Conservation (phyloP, 2,329 filamentous ascomycete species). For the Sarocladiaceae sp. region DNA sequence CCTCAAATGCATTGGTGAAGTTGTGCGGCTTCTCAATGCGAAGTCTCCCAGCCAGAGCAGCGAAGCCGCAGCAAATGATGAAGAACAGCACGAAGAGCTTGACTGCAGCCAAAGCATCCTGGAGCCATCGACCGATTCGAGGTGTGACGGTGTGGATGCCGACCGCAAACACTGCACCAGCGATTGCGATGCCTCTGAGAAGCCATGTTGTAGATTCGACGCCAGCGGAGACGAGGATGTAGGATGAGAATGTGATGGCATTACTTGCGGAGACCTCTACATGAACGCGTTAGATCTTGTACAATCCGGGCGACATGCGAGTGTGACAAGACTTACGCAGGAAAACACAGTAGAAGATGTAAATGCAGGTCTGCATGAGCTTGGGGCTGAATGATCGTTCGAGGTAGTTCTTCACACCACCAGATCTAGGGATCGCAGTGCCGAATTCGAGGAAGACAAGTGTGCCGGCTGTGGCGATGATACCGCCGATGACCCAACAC, state of each 20-base stretch:
- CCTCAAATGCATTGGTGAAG: conserved; percentile 2
- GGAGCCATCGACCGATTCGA: background rate
- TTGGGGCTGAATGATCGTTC: conserved; percentile 17
- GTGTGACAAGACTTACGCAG: conserved; percentile 11
- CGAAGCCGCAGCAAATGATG: conserved; percentile 7
- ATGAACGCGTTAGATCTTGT: background rate
- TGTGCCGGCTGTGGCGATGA: conserved; percentile 18
- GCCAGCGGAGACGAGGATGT: background rate
- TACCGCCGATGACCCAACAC: conserved; percentile 18
- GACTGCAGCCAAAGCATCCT: background rate
- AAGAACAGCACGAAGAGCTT: conserved; percentile 5
- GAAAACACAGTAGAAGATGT: conserved; percentile 19
- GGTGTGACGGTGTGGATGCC: background rate
- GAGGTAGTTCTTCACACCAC: conserved; percentile 21
- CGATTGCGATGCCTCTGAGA: background rate
- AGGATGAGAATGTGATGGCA: conserved; percentile 1
- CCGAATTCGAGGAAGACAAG: conserved; percentile 21
- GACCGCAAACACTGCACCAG: background rate
- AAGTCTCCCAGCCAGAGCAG: background rate
- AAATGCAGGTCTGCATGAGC: conserved; percentile 19
- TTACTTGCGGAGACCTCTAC: background rate
- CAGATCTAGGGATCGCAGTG: conserved; percentile 17
- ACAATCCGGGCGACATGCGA: background rate
- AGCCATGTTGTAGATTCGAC: background rate
- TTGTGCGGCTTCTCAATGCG: background rate